Base-by-base conservation (phyloP, 2,329 filamentous ascomycete genomes). In the Emergomyces orientalis region DNA sequence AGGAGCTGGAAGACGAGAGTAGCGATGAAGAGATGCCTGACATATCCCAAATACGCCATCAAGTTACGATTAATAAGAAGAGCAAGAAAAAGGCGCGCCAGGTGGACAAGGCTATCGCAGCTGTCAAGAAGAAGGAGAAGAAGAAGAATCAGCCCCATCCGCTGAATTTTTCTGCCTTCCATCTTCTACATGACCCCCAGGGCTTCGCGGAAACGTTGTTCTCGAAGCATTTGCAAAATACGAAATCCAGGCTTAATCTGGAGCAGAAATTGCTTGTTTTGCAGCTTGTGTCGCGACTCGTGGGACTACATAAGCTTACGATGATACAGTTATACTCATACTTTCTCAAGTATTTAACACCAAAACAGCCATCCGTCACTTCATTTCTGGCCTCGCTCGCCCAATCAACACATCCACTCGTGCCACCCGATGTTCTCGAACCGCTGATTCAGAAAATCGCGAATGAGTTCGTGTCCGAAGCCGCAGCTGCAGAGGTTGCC, bases 391-490 rank as follows among this genome's bases (percentile, higher is more conserved):
- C 94, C 14, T 96, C 88, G 13, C 82, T 97, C 62, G 94, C 94
- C 0, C 94, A 97, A 78, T 89, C 90, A 3, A 91, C 91, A 8
- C 94, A 99, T 74, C 89, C 87, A 66, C 82, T 96, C 45, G 92
- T 99, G 0, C 94, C 94, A 0, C 93, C 93, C 0, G 94, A 99
- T 79, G 89, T 87, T 0, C 81, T 99, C 13, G 92, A 97, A 74
- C 93, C 94, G 0, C 79, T 97, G 4, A 81, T 99, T 1, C 88
- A 91, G 74, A 97, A 97, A 78, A 97, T 99, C 70, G 93, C 94
- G 39, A 97, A 97, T 72, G 94, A 99, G 74, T 99, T 99, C 72
- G 93, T 99, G 1, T 96, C 91, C 0, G 94, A 99, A 77, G 94
- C 91, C 1, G 87, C 92, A 0, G 92, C 94, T 0, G 84, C 89